These are phyloP conservation scores for Lichtheimia corymbifera DNA, from an alignment of 371 early-diverging fungal genomes.

Conservation along the genomic window DNA sequence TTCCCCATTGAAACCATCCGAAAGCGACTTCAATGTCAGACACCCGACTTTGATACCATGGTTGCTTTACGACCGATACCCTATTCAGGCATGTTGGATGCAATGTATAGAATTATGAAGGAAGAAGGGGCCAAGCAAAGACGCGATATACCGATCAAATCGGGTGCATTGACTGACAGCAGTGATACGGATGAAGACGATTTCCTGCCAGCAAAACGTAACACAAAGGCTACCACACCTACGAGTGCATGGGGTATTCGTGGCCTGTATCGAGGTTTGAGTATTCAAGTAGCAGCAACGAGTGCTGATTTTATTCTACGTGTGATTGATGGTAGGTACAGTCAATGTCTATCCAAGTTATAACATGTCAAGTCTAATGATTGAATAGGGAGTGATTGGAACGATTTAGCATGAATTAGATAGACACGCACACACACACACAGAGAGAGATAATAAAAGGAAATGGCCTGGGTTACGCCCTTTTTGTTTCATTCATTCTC, in stretches of 20 bases:
- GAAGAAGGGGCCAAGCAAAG: conserved; percentile 75
- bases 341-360: too few relatives aligned
- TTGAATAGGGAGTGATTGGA: background rate
- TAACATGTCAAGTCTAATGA: too few relatives aligned
- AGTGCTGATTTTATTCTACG: background rate
- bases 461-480: too few relatives aligned
- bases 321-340: background rate
- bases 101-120: conserved; percentile 71
- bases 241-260: conserved; percentile 54
- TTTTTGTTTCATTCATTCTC: background rate
- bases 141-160: conserved; percentile 6
- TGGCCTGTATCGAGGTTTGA: conserved; percentile 79
- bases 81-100: conserved; percentile 85
- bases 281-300: conserved; percentile 47
- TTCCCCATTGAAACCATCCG: conserved; percentile 91
- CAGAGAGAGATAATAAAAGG: too few relatives aligned
- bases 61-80: conserved; percentile 78
- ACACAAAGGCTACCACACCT: background rate
- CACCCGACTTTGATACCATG: conserved; percentile 68
- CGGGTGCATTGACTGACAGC: conserved; percentile 39
- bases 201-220: background rate
- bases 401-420: background rate
- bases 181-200: background rate
- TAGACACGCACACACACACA: too few relatives aligned
- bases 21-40: conserved; percentile 83